These are phyloP conservation scores for Boletus rubropictus DNA, from an alignment of 768 basidiomycete genomes.

Conservation along the genomic window DNA sequence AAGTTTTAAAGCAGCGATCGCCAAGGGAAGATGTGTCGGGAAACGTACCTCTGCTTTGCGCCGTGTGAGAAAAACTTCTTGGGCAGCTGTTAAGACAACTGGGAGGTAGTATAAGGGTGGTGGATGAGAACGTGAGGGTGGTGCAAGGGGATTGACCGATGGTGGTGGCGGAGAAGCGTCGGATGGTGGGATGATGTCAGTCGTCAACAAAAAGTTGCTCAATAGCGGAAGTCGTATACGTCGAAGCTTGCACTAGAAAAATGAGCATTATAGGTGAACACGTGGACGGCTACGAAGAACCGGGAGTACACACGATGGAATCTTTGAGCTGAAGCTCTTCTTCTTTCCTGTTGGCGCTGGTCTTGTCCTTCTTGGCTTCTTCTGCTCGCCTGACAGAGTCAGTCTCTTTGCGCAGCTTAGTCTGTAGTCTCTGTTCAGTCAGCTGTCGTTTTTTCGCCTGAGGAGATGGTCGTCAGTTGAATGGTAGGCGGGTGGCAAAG, in stretches of 20 bases:
- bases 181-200: conserved; percentile 52
- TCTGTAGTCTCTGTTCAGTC: conserved; percentile 80
- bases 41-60: conserved; percentile 57
- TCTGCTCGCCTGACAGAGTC: conserved; percentile 80
- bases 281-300: neutral
- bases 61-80: conserved; percentile 59
- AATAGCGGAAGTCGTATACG: conserved; percentile 65
- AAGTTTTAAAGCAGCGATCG: neutral
- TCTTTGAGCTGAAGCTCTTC: conserved; percentile 79
- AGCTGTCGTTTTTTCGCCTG: conserved; percentile 81
- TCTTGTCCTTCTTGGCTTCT: conserved; percentile 83
- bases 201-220: conserved; percentile 70
- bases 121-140: conserved; percentile 59
- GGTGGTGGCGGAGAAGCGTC: conserved; percentile 28
- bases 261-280: neutral
- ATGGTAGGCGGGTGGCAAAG: neutral
- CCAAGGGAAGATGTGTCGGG: neutral
- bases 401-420: conserved; percentile 79
- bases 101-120: conserved; percentile 78
- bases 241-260: conserved; percentile 64
- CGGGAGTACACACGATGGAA: conserved; percentile 55
- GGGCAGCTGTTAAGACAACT: conserved; percentile 56
- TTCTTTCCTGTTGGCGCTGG: conserved; percentile 68
- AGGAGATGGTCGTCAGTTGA: conserved; percentile 5
- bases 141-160: conserved; percentile 36